Evolutionary conservation across 2,329 filamentous ascomycete genomes (phyloP), one percentile per base, ranked within the genome.

Genomic region (Piedraia hortae): DNA sequence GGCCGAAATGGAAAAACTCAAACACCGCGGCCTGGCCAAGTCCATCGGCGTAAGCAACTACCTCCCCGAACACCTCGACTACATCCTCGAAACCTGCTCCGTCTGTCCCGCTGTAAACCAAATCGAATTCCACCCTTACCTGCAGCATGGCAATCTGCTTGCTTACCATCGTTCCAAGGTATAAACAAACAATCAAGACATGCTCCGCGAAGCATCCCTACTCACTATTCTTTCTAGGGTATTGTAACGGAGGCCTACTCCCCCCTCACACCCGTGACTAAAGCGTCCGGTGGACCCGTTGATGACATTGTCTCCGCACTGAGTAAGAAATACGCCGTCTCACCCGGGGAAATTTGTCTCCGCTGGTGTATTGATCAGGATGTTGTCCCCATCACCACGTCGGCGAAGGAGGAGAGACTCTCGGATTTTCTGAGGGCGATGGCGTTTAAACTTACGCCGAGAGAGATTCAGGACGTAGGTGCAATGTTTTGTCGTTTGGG

Each of bases 51-150:
- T 68, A 11, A 64, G 58, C 24, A 68, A 63, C 40, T 69, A 55
- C 39, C 41, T 57, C 4, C 49, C 54, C 12, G 37, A 44, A 11
- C 55, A 68, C 26, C 45, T 68, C 10, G 50, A 61, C 20, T 49
- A 51, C 6, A 52, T 58, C 10, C 43, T 61, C 23, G 51, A 53
- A 24, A 50, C 46, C 0, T 55, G 56, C n/a, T 53, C 45, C 17
- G 49, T 63, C 6, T 44, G 50, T 1, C 66, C 66, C 1, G 60
- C 60, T 2, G 56, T 58, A 32, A 71, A 72, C 44, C 66, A 72
- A 29, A 62, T 72, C 30, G 66, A 72, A 39, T 62, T 62, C 22
- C 64, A 72, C 39, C 63, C 66, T 2, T 68, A 67, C 34, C 50
- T 72, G 6, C 66, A 69, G 38, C 66, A 62, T 37, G 45, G 46